These are phyloP conservation scores for Zelonia costaricensis DNA, from an alignment of 208 protist species.

Conservation along the genomic window DNA sequence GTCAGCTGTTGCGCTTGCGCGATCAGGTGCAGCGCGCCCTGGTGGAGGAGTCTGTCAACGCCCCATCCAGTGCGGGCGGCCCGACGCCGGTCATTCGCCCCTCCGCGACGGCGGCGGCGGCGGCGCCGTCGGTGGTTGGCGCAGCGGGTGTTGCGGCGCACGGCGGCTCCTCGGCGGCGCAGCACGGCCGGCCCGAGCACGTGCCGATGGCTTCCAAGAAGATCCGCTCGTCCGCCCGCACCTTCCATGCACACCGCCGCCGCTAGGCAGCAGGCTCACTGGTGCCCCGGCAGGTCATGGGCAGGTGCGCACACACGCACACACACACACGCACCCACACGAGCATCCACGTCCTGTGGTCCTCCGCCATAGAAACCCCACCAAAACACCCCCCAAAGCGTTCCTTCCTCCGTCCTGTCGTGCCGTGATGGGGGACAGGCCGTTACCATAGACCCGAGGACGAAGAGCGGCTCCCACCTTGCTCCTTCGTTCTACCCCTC, in stretches of 20 bases:
- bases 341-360: no score
- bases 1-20: conserved; percentile 75
- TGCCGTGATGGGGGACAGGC: no score
- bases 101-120: not conserved
- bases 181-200: not conserved
- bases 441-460: no score
- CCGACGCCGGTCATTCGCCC: conserved; percentile 17
- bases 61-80: conserved; percentile 2
- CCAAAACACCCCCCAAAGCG: no score
- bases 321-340: not conserved
- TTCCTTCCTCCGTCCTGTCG: no score
- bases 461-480: no score
- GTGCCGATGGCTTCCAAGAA: conserved; percentile 27
- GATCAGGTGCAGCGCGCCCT: conserved; percentile 71
- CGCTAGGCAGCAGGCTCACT: not conserved
- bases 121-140: conserved; percentile 7
- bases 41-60: conserved; percentile 26
- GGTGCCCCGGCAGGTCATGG: no score
- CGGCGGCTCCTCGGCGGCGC: not conserved
- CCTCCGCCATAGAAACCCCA: no score
- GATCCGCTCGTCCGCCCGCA: conserved; percentile 21
- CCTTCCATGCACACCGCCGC: conserved; percentile 11
- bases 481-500: no score
- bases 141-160: not conserved
- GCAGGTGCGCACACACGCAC: not conserved